Conservation (phyloP, 345 rosid species). For the Heritiera fomes region DNA sequence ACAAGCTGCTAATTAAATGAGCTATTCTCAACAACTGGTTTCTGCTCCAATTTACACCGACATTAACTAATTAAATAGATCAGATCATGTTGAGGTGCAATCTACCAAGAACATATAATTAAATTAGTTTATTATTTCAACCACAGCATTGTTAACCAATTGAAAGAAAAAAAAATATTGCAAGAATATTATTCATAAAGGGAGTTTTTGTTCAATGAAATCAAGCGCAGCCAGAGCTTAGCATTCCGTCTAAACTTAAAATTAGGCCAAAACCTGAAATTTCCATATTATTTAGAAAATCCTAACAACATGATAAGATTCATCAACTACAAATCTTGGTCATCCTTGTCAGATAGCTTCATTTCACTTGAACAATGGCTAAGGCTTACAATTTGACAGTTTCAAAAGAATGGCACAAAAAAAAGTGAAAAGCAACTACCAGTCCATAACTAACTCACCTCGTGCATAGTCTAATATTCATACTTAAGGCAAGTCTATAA, state of each 20-base stretch:
- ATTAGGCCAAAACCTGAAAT: slow-evolving; percentile 7
- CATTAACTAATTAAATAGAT: neutral
- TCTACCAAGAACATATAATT: no score
- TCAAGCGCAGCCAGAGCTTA: neutral
- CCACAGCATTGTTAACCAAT: neutral
- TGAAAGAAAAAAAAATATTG: neutral
- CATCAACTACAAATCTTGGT: neutral
- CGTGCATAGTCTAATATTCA: neutral
- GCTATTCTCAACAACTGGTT: neutral
- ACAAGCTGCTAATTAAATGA: neutral
- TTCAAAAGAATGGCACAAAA: neutral
- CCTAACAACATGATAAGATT: neutral
- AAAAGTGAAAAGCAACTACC: neutral
- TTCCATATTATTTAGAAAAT: neutral
- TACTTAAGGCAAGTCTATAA: neutral
- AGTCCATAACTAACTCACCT: slow-evolving; percentile 18
- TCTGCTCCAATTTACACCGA: neutral
- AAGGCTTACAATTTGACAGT: neutral
- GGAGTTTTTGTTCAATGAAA: neutral
- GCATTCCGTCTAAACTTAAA: neutral
- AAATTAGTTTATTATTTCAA: neutral
- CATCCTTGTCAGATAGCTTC: neutral
- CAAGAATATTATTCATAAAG: neutral
- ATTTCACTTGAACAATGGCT: neutral
- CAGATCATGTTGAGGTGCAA: neutral